Percentiles rank a stretch among this genome's conserved stretches.
Conservation (phyloP, 129 eudicot species). For the Helianthus tuberosus region DNA sequence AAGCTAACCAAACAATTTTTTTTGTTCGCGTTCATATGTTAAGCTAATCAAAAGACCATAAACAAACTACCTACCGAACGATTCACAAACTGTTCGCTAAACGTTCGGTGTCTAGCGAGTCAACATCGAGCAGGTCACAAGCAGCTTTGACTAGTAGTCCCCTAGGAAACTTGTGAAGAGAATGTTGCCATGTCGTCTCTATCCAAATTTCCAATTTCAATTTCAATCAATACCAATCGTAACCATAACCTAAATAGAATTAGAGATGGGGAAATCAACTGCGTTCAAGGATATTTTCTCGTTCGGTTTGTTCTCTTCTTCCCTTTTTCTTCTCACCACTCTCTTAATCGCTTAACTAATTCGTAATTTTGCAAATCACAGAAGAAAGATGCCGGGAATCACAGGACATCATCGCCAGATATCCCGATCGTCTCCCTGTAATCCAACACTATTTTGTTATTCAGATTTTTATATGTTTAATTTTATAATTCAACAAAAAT, state of each 20-base stretch:
- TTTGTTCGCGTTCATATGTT: too few relatives aligned
- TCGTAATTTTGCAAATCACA: conserved; percentile 35
- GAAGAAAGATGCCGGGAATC: conserved; percentile 80
- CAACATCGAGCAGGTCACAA: not conserved
- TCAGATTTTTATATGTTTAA: not conserved
- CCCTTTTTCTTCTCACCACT: not conserved
- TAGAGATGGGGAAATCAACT: conserved; percentile 57
- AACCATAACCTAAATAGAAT: not conserved
- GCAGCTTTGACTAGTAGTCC: too few relatives aligned
- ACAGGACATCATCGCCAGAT: conserved; percentile 76
- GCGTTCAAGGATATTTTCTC: conserved; percentile 64
- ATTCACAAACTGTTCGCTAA: too few relatives aligned
- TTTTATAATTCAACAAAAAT: too few relatives aligned
- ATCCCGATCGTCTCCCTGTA: conserved; percentile 90
- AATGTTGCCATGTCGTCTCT: conserved; percentile 22
- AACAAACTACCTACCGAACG: too few relatives aligned
- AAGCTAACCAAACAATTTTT: too few relatives aligned
- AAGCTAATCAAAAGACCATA: too few relatives aligned
- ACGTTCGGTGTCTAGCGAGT: not conserved
- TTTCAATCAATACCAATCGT: not conserved
- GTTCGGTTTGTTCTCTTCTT: conserved; percentile 45
- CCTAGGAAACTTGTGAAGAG: too few relatives aligned
- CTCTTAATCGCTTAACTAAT: not conserved
- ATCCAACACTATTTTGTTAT: not conserved
- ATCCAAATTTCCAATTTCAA: conserved; percentile 22